A percentile compares a stretch with the other conserved stretches of the same genome.
Evolutionary conservation across 2,329 filamentous ascomycete genomes (phyloP).

Genomic region (Samsoniella hepiali): DNA sequence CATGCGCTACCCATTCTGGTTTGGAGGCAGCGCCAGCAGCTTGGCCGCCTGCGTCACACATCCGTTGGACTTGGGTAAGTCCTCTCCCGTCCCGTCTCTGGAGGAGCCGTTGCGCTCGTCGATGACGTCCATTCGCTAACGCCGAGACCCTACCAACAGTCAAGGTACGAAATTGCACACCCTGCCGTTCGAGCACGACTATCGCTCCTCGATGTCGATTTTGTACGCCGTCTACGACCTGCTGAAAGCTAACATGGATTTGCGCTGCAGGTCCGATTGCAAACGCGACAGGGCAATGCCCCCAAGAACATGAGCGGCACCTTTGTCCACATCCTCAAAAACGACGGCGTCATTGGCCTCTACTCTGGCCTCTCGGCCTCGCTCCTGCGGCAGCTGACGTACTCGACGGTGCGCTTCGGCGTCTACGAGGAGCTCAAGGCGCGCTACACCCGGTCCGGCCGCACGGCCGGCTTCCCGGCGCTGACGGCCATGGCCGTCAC

Average conservation of each 20-base stretch:
- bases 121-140: slow-evolving; percentile 23
- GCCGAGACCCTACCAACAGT: slow-evolving; percentile 37
- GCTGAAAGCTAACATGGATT: slow-evolving; percentile 18
- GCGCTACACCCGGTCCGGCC: slow-evolving; percentile 44
- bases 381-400: slow-evolving; percentile 88
- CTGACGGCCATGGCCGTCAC: slow-evolving; percentile 78
- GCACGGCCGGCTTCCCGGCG: slow-evolving; percentile 64
- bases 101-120: not conserved
- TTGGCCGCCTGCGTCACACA: slow-evolving; percentile 90
- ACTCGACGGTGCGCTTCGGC: slow-evolving; percentile 93
- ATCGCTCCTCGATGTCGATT: not conserved
- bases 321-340: slow-evolving; percentile 74
- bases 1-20: slow-evolving; percentile 81
- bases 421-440: slow-evolving; percentile 93
- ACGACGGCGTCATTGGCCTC: slow-evolving; percentile 73
- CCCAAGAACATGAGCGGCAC: slow-evolving; percentile 82
- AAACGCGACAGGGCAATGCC: slow-evolving; percentile 74
- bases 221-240: not conserved
- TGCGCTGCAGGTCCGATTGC: slow-evolving; percentile 68
- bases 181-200: not conserved
- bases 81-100: not conserved
- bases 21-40: slow-evolving; percentile 90
- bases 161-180: slow-evolving; percentile 39
- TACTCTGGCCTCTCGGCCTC: slow-evolving; percentile 93
- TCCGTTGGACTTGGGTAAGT: slow-evolving; percentile 84